Evolutionary conservation across 2,329 filamentous ascomycete genomes (phyloP), one percentile per base, ranked within the genome.

Genomic region (Curvularia verruculosa): DNA sequence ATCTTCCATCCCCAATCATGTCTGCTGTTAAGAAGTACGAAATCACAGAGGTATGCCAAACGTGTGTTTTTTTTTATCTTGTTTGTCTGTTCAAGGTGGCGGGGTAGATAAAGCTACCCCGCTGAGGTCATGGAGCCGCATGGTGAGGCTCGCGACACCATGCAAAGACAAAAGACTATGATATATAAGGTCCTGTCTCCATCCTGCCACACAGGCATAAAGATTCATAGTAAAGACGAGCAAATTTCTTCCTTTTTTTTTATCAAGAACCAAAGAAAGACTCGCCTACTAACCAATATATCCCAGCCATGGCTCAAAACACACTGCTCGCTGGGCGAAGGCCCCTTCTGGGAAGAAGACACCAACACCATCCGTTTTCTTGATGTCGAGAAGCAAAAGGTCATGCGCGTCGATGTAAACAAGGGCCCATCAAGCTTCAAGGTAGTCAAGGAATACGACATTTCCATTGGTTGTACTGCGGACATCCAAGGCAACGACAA

Each of bases 351-450:
- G 79, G 89, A 92, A 74, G 79, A 83, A 56, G 79, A 78, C 21
- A 86, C 83, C 49, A 83, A 90, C 74, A 83, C 81, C 45, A 79
- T 94, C 56, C 89, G 90, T 62, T 92, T 92, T 74, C 86, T 93
- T 60, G 93, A 97, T 77, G 93, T 96, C 77, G 89, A 88, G 75
- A 86, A 89, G 72, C 84, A 89, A 72, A 86, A 87, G 59, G 72
- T 96, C 44, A 89, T 95, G 79, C 83, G 84, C 46, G 83, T 95
- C 58, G 84, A 91, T 67, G 80, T 96, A 23, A 72, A 76, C 46
- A 79, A 84, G 57, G 89, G 88, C 0, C 85, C 85, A 15, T 78
- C 79, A 4, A 90, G 89, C 36, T 73, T 84, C 72, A 77, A 76
- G 62, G 73, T 80, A 51, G 75, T 89, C 58, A 71, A 71, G 49